A percentile compares a stretch with the other conserved stretches of the same genome.
Evolutionary conservation across 139 green algal species (phyloP).

Genomic region (Chlorella sp.): DNA sequence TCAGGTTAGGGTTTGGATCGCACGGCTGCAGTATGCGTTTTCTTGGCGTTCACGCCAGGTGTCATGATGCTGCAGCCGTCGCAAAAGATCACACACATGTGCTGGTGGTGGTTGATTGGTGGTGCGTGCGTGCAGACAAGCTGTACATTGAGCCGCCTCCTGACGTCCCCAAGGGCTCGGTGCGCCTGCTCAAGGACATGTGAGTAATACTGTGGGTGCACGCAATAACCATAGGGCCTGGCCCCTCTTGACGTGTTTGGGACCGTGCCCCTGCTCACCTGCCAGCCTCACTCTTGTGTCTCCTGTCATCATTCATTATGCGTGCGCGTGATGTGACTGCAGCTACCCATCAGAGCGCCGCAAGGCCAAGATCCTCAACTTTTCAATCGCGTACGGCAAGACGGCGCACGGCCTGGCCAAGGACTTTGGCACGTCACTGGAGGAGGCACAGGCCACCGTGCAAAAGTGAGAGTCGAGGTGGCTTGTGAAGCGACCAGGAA

Average conservation of each 20-base stretch:
- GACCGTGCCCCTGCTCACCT: too few species aligned
- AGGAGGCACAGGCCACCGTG: conserved; percentile 88
- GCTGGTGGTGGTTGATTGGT: too few species aligned
- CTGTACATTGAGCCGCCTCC: conserved; percentile 5
- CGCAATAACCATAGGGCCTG: not conserved
- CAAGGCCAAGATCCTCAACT: conserved; percentile 98
- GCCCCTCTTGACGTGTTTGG: too few species aligned
- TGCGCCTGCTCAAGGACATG: conserved; percentile 83
- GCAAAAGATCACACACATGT: too few species aligned
- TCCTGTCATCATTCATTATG: not conserved
- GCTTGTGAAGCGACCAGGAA: too few species aligned
- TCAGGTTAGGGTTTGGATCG: too few species aligned
- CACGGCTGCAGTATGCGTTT: too few species aligned
- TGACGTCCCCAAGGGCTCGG: not conserved
- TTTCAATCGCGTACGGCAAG: conserved; percentile 98
- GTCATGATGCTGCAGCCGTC: too few species aligned
- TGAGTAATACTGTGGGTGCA: conserved; percentile 31
- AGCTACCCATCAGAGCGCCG: conserved; percentile 46
- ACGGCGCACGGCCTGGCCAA: conserved; percentile 89
- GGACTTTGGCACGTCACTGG: conserved; percentile 77
- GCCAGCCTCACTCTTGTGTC: not conserved
- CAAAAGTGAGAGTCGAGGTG: conserved; percentile 43
- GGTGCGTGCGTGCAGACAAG: not conserved
- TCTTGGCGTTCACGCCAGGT: too few species aligned
- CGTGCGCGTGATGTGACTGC: not conserved